A percentile compares a stretch with the other conserved stretches of the same genome.
phyloP scores from a whole-genome alignment of 306 rosid species.

The Medicago arabica region DNA sequence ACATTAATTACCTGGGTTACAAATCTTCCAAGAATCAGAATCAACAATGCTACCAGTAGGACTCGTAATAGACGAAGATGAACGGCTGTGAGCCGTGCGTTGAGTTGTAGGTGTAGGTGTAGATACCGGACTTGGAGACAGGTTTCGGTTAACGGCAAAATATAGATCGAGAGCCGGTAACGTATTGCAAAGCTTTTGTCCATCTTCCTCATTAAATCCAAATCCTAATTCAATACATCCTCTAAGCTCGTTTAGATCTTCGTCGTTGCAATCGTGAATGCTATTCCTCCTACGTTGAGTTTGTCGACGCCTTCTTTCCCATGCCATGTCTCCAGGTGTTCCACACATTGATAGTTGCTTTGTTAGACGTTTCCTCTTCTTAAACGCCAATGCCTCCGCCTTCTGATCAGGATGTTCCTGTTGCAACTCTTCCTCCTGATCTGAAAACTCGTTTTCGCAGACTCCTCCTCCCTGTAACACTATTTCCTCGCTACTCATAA shows the following conservation, averaged over 20 bases:
- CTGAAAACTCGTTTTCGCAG: background rate
- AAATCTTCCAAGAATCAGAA: conserved; percentile 79
- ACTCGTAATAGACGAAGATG: conserved; percentile 56
- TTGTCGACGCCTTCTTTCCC: conserved; percentile 79
- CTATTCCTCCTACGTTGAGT: conserved; percentile 50
- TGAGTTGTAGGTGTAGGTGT: conserved; percentile 62
- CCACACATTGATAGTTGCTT: conserved; percentile 69
- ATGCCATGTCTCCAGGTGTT: conserved; percentile 62
- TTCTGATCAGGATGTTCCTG: background rate
- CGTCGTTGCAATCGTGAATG: conserved; percentile 52
- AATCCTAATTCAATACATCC: conserved; percentile 90
- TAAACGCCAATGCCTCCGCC: conserved; percentile 29
- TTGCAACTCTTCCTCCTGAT: conserved; percentile 39
- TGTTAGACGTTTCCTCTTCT: conserved; percentile 52
- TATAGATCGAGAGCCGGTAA: conserved; percentile 94
- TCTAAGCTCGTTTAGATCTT: conserved; percentile 77
- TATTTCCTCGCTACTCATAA: background rate
- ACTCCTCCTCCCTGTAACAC: conserved; percentile 2
- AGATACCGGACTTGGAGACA: conserved; percentile 57
- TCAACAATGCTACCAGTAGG: conserved; percentile 51
- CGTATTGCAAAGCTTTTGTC: conserved; percentile 71
- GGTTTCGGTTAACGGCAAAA: conserved; percentile 83
- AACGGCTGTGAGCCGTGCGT: conserved; percentile 21
- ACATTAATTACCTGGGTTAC: conserved; percentile 67
- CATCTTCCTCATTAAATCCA: conserved; percentile 90